These are phyloP conservation scores for Iberis pinnata DNA, from an alignment of 345 rosid species.

Conservation along the genomic window DNA sequence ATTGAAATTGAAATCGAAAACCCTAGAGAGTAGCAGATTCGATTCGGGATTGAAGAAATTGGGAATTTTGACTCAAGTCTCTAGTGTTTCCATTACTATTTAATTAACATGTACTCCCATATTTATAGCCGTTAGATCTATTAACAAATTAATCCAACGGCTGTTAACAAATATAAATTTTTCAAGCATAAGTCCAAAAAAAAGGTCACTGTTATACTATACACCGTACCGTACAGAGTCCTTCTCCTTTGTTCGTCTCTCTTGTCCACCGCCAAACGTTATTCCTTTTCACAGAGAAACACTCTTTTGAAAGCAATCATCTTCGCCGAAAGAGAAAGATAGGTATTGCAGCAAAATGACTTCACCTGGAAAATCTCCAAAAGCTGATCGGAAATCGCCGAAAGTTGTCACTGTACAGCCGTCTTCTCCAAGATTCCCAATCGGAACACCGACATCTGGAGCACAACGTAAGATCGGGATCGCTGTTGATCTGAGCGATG, in stretches of 20 bases:
- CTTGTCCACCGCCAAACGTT: conserved; percentile 16
- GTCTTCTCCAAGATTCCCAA: conserved; percentile 53
- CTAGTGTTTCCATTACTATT: background rate
- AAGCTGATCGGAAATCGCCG: conserved; percentile 30
- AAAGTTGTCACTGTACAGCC: conserved; percentile 51
- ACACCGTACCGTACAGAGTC: conserved; percentile 7
- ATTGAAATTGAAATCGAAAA: conserved; percentile 17
- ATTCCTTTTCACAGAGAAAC: too few species aligned
- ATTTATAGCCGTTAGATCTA: conserved; percentile 18
- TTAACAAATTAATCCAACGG: conserved; percentile 10
- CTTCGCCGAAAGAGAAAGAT: too few species aligned
- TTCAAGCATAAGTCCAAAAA: background rate
- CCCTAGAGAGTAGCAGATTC: background rate
- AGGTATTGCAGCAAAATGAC: conserved; percentile 22
- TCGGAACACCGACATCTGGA: conserved; percentile 38
- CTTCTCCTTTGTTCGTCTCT: background rate
- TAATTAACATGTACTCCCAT: background rate
- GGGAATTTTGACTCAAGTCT: conserved; percentile 2
- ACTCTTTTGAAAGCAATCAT: too few species aligned
- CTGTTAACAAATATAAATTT: background rate
- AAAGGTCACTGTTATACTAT: background rate
- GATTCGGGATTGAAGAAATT: too few species aligned
- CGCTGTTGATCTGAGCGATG: conserved; percentile 86
- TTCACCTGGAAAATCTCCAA: conserved; percentile 33
- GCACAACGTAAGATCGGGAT: conserved; percentile 68